Conservation (phyloP, 768 basidiomycete genomes). For the Termitomyces sp. region DNA sequence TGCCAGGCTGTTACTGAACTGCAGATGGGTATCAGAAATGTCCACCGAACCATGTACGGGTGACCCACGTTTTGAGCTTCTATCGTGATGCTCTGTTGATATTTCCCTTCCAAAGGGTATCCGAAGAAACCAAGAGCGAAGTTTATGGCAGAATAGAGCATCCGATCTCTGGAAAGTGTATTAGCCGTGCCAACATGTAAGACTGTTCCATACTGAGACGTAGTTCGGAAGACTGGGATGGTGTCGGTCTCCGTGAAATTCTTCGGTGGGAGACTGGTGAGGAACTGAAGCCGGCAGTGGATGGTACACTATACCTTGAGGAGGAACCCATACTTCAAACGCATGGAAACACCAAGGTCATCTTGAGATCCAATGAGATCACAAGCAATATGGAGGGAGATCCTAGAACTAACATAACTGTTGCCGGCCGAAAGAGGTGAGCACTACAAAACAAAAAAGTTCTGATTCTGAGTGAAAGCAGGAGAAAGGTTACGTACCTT, state of each 20-base stretch:
- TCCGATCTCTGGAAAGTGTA: slow-evolving; percentile 51
- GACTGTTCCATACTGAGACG: slow-evolving; percentile 49
- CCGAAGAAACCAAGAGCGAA: slow-evolving; percentile 77
- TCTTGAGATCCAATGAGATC: slow-evolving; percentile 27
- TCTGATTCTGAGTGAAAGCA: background rate
- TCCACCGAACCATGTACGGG: slow-evolving; percentile 31
- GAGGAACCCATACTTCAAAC: slow-evolving; percentile 77
- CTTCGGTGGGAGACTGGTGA: slow-evolving; percentile 19
- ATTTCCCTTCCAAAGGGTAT: too few relatives aligned
- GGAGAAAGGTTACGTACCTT: slow-evolving; percentile 43
- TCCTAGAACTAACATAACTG: slow-evolving; percentile 61
- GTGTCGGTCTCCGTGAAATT: slow-evolving; percentile 57
- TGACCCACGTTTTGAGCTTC: slow-evolving; percentile 39
- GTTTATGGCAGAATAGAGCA: slow-evolving; percentile 61
- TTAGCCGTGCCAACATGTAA: background rate
- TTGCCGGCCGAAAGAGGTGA: slow-evolving; percentile 86
- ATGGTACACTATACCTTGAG: slow-evolving; percentile 41
- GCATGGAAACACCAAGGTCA: slow-evolving; percentile 65
- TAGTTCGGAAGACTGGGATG: slow-evolving; percentile 76
- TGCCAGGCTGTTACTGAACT: slow-evolving; percentile 84
- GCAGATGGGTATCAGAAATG: background rate
- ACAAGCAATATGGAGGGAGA: background rate
- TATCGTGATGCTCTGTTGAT: slow-evolving; percentile 74
- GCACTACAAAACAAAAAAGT: slow-evolving; percentile 36
- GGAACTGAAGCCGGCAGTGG: background rate